Conservation (phyloP, 2,329 filamentous ascomycete species). For the Hymenoscyphus occultus region DNA sequence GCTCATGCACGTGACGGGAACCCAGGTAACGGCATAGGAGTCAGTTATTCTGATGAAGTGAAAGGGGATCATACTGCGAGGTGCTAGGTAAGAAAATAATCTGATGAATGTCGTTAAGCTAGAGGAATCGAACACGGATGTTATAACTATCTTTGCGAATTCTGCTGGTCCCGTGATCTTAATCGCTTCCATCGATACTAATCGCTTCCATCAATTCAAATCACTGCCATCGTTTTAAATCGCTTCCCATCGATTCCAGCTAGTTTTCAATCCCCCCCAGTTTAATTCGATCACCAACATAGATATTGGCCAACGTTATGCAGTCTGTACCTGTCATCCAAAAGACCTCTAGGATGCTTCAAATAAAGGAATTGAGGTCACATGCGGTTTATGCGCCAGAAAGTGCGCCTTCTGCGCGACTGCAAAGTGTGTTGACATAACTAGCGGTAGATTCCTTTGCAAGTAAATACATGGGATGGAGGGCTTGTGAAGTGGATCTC, state of each 20-base stretch:
- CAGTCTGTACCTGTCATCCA: slow-evolving; percentile 2
- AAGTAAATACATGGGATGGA: too few species aligned
- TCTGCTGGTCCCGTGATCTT: background rate
- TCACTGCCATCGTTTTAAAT: too few species aligned
- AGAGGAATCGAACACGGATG: background rate
- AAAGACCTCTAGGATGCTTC: background rate
- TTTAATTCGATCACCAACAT: background rate
- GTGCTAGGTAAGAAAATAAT: background rate
- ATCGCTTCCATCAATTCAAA: too few species aligned
- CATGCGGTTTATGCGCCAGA: background rate
- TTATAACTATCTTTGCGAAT: background rate
- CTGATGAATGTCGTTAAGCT: background rate
- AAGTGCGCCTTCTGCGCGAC: background rate
- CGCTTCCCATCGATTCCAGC: background rate
- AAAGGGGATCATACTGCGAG: too few species aligned
- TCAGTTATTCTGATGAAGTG: background rate
- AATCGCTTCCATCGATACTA: background rate
- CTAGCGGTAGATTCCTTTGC: too few species aligned
- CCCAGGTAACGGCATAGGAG: background rate
- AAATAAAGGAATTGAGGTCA: slow-evolving; percentile 1
- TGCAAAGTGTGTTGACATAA: background rate
- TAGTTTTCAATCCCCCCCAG: background rate
- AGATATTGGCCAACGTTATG: slow-evolving; percentile 1
- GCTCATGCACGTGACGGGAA: background rate
- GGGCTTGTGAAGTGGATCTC: too few species aligned